Base-by-base conservation (phyloP, 305 asterid species). In the Fraxinus sp. region DNA sequence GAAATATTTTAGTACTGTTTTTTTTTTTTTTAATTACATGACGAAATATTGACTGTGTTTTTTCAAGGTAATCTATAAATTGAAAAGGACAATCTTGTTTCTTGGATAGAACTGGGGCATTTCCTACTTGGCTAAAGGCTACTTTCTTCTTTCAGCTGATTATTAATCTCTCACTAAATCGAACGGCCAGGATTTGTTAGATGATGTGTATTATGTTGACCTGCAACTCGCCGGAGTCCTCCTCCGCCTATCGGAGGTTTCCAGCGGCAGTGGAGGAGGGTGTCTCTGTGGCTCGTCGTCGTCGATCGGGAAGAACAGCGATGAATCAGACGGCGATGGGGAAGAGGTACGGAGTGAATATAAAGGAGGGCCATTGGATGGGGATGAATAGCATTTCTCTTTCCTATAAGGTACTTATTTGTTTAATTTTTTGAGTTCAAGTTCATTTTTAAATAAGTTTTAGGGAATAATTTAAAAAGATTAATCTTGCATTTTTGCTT, bases 291-390 rank as follows among this genome's bases (percentile, higher is more conserved):
- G 44, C 41, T 84, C 92, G 0, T 86, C 92, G 0, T 94, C 97
- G 1, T 92, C 97, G 36, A 90, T 94, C 78, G 94, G 94, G 55
- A 90, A 88, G 83, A 92, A 89, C 77, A 91, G 97, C 78, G 93
- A 92, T 78, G 93, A 88, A 44, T 79, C 84, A 35, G 86, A 85
- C 14, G 79, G 52, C 41, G 92, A 85, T 32, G 90, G 80, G 57
- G 94, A 91, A 72, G 97, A 92, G 88, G 94, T 91, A 87, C 91
- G 89, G 91, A 94, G 97, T 79, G 84, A 87, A 77, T 89, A 24
- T 80, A 93, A 90, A 87, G 88, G 82, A 46, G 97, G 97, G 46
- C 92, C 90, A 26, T 68, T 94, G 91, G 97, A 91, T 62, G 85
- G 87, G 64, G n/a, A n/a, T n/a, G n/a, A n/a, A n/a, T n/a, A n/a